Conservation (phyloP, 169 alveolate genomes). For the Plasmodium gonderi region DNA sequence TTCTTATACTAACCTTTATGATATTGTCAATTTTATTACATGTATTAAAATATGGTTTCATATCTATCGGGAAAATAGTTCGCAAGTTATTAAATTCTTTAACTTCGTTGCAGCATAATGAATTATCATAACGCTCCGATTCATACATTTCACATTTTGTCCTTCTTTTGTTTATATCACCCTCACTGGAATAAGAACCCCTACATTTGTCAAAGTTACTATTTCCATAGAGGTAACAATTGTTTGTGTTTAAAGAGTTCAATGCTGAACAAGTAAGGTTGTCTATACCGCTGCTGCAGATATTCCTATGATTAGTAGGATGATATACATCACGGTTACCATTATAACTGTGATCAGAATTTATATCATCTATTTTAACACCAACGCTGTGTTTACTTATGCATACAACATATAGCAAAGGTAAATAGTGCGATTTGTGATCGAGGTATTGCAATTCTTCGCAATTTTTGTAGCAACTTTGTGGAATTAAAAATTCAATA, state of each 20-base stretch:
- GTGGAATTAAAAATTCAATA: constrained; percentile 56
- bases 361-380: background rate
- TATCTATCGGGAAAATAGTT: constrained; percentile 36
- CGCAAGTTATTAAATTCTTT: constrained; percentile 56
- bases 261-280: background rate
- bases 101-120: constrained; percentile 25
- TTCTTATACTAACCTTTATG: constrained; percentile 66
- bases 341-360: background rate
- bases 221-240: background rate
- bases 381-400: constrained; percentile 44
- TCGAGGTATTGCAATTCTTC: constrained; percentile 20
- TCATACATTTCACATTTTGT: background rate
- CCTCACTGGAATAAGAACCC: background rate
- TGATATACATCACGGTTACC: background rate
- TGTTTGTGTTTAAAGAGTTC: background rate
- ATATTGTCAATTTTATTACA: constrained; percentile 76
- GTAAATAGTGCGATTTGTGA: constrained; percentile 14
- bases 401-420: constrained; percentile 43
- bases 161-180: background rate
- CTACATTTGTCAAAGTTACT: background rate
- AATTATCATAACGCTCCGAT: background rate
- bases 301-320: too few species aligned
- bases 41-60: constrained; percentile 59
- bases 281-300: background rate
- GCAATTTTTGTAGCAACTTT: constrained; percentile 58